Conservation (phyloP, 176 grass and related monocot genomes). For the Avena eriantha region DNA sequence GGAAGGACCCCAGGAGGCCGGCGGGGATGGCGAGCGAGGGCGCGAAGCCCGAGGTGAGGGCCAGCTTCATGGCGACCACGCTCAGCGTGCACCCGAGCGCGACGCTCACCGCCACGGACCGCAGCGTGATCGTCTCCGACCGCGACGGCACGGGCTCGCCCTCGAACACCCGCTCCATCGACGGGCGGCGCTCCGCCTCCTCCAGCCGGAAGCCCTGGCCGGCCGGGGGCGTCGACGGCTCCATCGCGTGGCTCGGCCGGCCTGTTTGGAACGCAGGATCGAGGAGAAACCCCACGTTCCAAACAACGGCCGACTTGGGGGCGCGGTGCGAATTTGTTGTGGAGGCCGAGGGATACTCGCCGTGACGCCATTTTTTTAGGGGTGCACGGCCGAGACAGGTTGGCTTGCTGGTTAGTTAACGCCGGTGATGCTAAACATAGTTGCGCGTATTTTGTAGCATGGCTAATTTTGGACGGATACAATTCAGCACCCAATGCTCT, state of each 20-base stretch:
- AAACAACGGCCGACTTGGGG: conserved; percentile 8
- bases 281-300: conserved; percentile 6
- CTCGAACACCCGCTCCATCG: conserved; percentile 64
- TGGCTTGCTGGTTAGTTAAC: not conserved
- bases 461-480: no score
- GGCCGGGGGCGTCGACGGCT: conserved; percentile 1
- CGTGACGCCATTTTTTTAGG: not conserved
- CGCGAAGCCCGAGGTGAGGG: conserved; percentile 47
- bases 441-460: not conserved
- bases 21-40: conserved; percentile 56
- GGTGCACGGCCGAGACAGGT: not conserved
- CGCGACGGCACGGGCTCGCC: conserved; percentile 48
- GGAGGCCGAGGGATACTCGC: not conserved
- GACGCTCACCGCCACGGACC: conserved; percentile 55
- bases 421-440: conserved; percentile 16
- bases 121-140: conserved; percentile 57
- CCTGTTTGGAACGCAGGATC: conserved; percentile 22
- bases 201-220: not conserved
- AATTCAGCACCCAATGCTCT: no score
- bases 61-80: conserved; percentile 63
- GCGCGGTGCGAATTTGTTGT: not conserved
- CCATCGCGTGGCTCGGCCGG: conserved; percentile 25
- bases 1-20: conserved; percentile 62
- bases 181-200: conserved; percentile 26
- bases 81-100: conserved; percentile 49